Evolutionary conservation across 441 rosid species (phyloP).

Genomic region (Daphne laureola): DNA sequence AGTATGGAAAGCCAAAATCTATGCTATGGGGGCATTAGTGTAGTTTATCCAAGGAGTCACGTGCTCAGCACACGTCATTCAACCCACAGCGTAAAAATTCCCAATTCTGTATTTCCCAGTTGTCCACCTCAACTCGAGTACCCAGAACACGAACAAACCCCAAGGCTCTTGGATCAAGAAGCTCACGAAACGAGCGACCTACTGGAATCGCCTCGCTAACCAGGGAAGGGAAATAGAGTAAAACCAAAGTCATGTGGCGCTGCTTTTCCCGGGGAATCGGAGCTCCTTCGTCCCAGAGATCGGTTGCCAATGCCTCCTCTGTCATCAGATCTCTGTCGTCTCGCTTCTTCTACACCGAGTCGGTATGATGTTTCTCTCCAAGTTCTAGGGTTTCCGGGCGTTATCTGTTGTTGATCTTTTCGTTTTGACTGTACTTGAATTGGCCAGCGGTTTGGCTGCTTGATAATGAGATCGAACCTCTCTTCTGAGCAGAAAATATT

Average conservation of each 20-base stretch:
- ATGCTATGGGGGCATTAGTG: too few species aligned
- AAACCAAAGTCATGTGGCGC: slow-evolving; percentile 69
- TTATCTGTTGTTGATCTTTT: background rate
- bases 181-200: too few species aligned
- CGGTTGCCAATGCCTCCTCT: slow-evolving; percentile 30
- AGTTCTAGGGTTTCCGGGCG: background rate
- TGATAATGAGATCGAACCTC: slow-evolving; percentile 7
- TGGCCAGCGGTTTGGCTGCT: slow-evolving; percentile 10
- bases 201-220: background rate
- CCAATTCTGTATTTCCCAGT: too few species aligned
- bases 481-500: background rate
- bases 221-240: background rate
- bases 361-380: slow-evolving; percentile 35
- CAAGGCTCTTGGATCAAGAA: too few species aligned
- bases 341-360: slow-evolving; percentile 56
- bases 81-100: too few species aligned
- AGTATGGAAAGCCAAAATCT: too few species aligned
- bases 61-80: too few species aligned
- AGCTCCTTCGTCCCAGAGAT: slow-evolving; percentile 39
- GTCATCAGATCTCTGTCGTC: slow-evolving; percentile 53
- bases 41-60: too few species aligned
- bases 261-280: slow-evolving; percentile 83
- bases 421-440: slow-evolving; percentile 1
- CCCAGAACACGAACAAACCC: too few species aligned
- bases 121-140: too few species aligned